Conservation (phyloP, 441 rosid genomes). For the Populus hybrid region DNA sequence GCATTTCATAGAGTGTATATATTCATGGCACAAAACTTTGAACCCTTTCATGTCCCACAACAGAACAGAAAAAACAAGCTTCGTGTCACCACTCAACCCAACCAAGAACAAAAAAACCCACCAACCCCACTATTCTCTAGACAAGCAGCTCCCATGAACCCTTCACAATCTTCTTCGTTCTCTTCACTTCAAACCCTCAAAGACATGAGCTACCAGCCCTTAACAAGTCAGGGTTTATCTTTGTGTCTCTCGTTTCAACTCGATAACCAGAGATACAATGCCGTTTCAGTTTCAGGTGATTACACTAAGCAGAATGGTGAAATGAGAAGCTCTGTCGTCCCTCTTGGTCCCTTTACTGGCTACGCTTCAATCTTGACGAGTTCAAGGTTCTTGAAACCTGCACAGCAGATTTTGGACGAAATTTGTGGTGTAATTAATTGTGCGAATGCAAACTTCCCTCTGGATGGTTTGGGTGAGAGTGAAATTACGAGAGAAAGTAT, state of each 20-base stretch:
- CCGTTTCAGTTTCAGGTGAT: constrained; percentile 20
- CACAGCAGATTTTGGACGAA: constrained; percentile 41
- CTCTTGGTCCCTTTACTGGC: constrained; percentile 50
- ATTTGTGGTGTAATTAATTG: constrained; percentile 19
- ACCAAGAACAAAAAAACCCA: constrained; percentile 18
- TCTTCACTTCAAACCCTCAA: constrained; percentile 7
- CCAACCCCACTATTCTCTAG: not conserved
- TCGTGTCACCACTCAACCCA: constrained; percentile 16
- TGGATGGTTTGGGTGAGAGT: constrained; percentile 14
- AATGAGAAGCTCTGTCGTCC: constrained; percentile 31
- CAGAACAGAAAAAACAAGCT: constrained; percentile 36
- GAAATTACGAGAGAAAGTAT: constrained; percentile 17
- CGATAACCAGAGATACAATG: constrained; percentile 8
- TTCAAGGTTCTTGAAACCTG: constrained; percentile 49
- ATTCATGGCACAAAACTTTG: constrained; percentile 32
- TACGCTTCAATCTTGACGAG: constrained; percentile 40
- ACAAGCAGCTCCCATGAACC: not conserved
- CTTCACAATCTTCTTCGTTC: constrained; percentile 5
- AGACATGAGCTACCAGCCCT: not conserved
- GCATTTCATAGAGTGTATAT: not conserved
- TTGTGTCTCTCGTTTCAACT: constrained; percentile 23
- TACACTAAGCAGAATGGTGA: constrained; percentile 16
- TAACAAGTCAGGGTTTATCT: constrained; percentile 17
- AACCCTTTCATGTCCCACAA: constrained; percentile 27
- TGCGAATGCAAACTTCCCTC: constrained; percentile 7